Evolutionary conservation across 441 rosid genomes (phyloP), one percentile per base, ranked within the genome.

Genomic region (Adansonia madagascariensis): DNA sequence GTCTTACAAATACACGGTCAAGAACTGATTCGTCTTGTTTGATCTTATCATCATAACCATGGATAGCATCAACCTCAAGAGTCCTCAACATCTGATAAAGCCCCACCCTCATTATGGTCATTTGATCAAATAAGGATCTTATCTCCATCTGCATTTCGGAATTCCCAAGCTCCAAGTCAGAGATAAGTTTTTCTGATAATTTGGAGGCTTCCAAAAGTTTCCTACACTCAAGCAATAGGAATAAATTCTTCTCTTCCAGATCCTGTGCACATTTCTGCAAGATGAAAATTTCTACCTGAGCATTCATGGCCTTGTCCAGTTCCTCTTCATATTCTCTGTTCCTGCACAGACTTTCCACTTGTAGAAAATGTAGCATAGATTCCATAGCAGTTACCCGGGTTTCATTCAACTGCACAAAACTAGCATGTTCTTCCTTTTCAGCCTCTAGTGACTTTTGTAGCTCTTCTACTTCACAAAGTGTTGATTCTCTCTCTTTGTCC

Each of bases 261-360:
- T 90, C 94, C 80, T 86, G 85, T 22, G 90, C 73, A 75, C 85
- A 90, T 83, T 86, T 86, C 84, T 89, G 91, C 88, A 89, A 86
- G 83, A 92, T 80, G 73, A 92, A 88, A 80, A 86, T 88, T 82
- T 91, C 92, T 62, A 88, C 78, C 83, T 91, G 82, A 73, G 91
- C 86, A 84, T 65, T 83, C 68, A 88, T 71, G 70, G 84, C 86
- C 74, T 87, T 87, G 79, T 94, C 91, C 47, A 88, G 83, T 77
- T 91, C 97, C 74, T 84, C 89, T 75, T 91, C 90, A 80, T 83
- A 82, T 74, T 82, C 90, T 82, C 85, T 88, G 87, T 85, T 89
- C 82, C 80, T 75, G 88, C 82, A 79, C 47, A 74, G 81, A 80
- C 75, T 83, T 80, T 91, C 94, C 81, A 88, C 88, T 80, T 86